Conservation (phyloP, 2,329 filamentous ascomycete species). For the Pseudogymnoascus sp. region DNA sequence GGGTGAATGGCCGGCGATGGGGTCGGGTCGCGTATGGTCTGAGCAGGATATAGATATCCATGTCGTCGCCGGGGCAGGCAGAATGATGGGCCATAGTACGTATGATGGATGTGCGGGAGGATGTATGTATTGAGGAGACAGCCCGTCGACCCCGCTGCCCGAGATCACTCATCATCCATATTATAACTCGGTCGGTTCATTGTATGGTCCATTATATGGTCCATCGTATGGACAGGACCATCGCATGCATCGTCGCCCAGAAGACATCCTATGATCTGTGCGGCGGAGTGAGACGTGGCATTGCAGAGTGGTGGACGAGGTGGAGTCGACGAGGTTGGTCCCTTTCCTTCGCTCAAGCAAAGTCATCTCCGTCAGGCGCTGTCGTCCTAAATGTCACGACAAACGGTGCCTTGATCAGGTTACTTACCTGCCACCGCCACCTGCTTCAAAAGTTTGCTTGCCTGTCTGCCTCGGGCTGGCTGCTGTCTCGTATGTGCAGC, state of each 20-base stretch:
- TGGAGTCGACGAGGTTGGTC: not conserved
- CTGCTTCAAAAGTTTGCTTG: too few relatives aligned
- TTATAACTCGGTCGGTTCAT: too few relatives aligned
- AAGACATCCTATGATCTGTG: not conserved
- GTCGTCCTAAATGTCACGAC: not conserved
- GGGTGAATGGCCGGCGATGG: not conserved
- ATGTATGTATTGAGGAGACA: not conserved
- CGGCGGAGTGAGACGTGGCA: not conserved
- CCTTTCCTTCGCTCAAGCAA: not conserved
- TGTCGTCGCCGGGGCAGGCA: not conserved
- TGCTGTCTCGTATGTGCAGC: too few relatives aligned
- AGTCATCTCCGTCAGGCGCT: not conserved
- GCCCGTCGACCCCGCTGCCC: not conserved
- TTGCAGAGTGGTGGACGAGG: not conserved
- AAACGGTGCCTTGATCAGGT: not conserved
- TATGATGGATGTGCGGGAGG: not conserved
- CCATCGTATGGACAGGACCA: too few relatives aligned
- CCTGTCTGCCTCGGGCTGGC: too few relatives aligned
- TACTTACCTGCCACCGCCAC: not conserved
- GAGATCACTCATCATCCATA: not conserved
- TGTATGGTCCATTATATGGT: too few relatives aligned
- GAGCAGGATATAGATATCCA: not conserved
- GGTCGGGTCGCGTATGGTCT: too few relatives aligned
- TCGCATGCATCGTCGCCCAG: too few relatives aligned
- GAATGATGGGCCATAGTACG: not conserved